Base-by-base conservation (phyloP, 164 flowering plant species). In the Akebia trifoliata region DNA sequence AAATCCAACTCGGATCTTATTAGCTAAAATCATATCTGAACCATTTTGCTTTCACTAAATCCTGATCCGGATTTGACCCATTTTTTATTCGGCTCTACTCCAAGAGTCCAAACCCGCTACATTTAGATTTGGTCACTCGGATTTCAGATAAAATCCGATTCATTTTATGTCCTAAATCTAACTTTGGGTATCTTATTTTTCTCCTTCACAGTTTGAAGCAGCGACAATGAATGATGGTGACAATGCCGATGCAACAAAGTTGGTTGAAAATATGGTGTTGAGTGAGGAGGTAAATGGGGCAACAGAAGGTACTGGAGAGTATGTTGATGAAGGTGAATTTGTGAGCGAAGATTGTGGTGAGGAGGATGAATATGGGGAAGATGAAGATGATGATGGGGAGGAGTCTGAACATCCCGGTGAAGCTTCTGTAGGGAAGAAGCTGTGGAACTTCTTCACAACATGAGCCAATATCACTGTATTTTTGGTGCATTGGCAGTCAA, bases 381-480 rank as follows among this genome's bases (percentile, higher is more conserved):
- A 49, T 3, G 21, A 50, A 26, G 63, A 50, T 17, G 46, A 49
- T 64, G 71, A 63, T 12, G 76, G 72, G 15, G 68, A 65, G 12
- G 66, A 61, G 39, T 53, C 25, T 29, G 69, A 59, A 53, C 63
- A 58, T 50, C 62, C 63, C 8, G 72, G 70, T n/a, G 81, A 80
- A 61, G 77, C 31, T 6, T 92, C 98, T 1, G 54, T 87, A 12
- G 72, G 84, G 39, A 85, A 78, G 75, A 87, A 82, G 80, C 46
- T 92, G 0, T 92, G 93, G 93, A 85, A 53, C 0, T 89, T 92
- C 67, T 79, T 92, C 60, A 87, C 97, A 2, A 77, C 98, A 28
- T 92, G 65, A 4, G 28, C 4, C 15, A 11, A 12, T 25, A 14
- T n/a, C 8, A 2, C 25, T 9, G 8, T 10, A 20, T 6, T 8